Base-by-base conservation (phyloP, 2,329 filamentous ascomycete species). In the Colletotrichum abscissum region DNA sequence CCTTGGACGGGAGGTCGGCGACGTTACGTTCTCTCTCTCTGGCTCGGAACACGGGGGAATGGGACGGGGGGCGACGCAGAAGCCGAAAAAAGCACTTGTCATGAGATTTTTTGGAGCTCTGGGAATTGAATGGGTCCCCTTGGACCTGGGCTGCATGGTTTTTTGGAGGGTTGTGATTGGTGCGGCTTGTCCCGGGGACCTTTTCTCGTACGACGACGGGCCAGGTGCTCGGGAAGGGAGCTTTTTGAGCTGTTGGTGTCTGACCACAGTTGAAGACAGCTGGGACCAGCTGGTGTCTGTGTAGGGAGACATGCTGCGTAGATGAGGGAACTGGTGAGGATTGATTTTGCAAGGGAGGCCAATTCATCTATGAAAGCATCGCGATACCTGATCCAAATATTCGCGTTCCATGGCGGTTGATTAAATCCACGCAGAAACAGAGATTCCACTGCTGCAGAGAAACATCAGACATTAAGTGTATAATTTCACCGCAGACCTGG, bases 21-120 rank as follows among this genome's bases (percentile, higher is more conserved):
- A 30, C 33, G 70, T 57, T 58, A 63, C 16, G 42, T 56, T 35
- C 26, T 22, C 11, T 52, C n/a, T 35, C 33, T 33, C 30, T 55
- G 24, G 56, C 30, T 33, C 63, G 59, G 63, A 54, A 62, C 42
- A 55, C 63, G 54, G 60, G 58, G 63, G 49, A 60, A 55, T 52
- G 63, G 72, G 38, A 66, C 55, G 46, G 60, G 42, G 42, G 42
- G 42, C 16, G 19, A n/a, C 16, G 16, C 42, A n/a, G 42, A n/a
- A 46, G 6, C 42, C 16, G 19, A 46, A 46, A 46, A 46, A 46
- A 46, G 42, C 42, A 46, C 60, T 35, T 72, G 59, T 66, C 68
- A 70, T 66, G 68, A 70, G 68, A 70, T 70, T 70, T 70, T 70
- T 70, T 58, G 60, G 67, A 65, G 30, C 46, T 55, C 46, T 69